Evolutionary conservation across 2,329 filamentous ascomycete genomes (phyloP), one percentile per base, ranked within the genome.

Genomic region (Fusarium secorum): DNA sequence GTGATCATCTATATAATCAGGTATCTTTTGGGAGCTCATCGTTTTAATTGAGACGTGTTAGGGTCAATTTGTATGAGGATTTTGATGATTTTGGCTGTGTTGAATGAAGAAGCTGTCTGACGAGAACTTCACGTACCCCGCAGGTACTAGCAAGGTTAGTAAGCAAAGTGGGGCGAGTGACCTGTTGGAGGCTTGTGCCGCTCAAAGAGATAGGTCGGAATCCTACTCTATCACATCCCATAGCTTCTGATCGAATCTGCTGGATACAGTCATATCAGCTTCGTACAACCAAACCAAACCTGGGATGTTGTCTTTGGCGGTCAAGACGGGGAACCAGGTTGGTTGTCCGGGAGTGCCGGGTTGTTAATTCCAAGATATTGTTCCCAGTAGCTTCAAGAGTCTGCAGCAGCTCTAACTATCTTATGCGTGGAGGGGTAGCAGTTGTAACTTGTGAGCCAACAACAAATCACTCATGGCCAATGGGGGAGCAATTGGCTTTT

Each of bases 401-500:
- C 24, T 68, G 35, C 52, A 42, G 35, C 55, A 42, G 59, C 30
- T 66, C 64, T 62, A 28, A 42, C 39, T 24, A 42, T 42, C 20
- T n/a, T 24, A 13, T n/a, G 22, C 30, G 39, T 32, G 33, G 26
- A 44, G 41, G 45, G 52, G 36, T 46, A 52, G 35, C n/a, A 39
- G 30, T 39, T 32, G 42, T 45, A n/a, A 45, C 42, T 45, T 28
- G 22, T 28, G 42, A 66, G 53, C 60, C 66, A 65, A 71, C 67
- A 65, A 72, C 66, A 72, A 72, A 69, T 67, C 59, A 72, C 69
- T 53, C 69, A 66, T 36, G 39, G 56, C 32, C 44, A 64, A 59
- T 45, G 20, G 42, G 58, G 4, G 24, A 72, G 48, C 44, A 66
- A 72, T 71, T 72, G 69, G 66, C 48, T 71, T 71, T 66, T 61